These are phyloP conservation scores for Pseudocercospora macadamiae DNA, from an alignment of 2,329 filamentous ascomycete species.

Conservation along the genomic window DNA sequence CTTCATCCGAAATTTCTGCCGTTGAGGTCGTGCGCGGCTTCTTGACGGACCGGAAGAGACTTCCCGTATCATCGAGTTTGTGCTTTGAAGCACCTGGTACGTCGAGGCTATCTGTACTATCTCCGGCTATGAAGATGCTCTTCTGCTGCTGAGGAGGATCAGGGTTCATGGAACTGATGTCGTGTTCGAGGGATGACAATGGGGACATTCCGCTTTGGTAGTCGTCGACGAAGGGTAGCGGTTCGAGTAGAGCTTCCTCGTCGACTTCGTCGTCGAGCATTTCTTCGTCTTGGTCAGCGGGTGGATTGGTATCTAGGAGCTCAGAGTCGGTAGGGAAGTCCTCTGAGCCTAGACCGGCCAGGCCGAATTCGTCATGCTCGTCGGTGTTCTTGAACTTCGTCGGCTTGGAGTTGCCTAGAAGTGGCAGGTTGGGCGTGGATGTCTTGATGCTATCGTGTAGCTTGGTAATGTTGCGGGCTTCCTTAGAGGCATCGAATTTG, in stretches of 20 bases:
- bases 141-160: neutral
- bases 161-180: neutral
- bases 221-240: too few relatives aligned
- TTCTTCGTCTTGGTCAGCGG: slow-evolving; percentile 20
- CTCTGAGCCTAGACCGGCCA: slow-evolving; percentile 16
- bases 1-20: too few relatives aligned
- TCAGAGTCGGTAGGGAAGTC: slow-evolving; percentile 16
- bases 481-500: slow-evolving; percentile 16
- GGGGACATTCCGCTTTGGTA: neutral
- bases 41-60: neutral
- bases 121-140: slow-evolving; percentile 14
- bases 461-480: slow-evolving; percentile 25
- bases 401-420: neutral
- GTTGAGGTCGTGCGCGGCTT: neutral
- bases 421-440: slow-evolving; percentile 25
- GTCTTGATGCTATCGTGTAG: slow-evolving; percentile 32
- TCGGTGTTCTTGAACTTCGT: slow-evolving; percentile 6
- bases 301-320: neutral
- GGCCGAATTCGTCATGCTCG: slow-evolving; percentile 28
- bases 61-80: slow-evolving; percentile 6
- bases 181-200: neutral
- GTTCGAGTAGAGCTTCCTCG: too few relatives aligned
- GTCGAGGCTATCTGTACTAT: slow-evolving; percentile 16
- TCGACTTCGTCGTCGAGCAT: slow-evolving; percentile 31
- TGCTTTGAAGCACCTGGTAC: slow-evolving; percentile 7